These are phyloP conservation scores for Fusarium duplospermum DNA, from an alignment of 2,329 filamentous ascomycete species.

Conservation along the genomic window DNA sequence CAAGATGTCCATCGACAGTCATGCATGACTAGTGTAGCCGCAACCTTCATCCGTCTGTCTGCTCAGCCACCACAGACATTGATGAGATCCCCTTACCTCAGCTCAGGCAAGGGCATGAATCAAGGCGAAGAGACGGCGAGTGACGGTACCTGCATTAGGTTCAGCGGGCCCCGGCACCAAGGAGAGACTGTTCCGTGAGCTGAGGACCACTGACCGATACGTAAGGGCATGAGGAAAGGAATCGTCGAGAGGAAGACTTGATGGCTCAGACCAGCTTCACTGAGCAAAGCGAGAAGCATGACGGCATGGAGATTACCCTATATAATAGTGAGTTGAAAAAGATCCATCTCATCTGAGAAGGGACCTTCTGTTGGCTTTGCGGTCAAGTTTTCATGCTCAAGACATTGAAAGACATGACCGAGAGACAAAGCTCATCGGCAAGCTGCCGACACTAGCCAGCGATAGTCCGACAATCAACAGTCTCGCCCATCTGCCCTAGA, in stretches of 20 bases:
- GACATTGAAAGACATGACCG: background rate
- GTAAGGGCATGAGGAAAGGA: constrained; percentile 9
- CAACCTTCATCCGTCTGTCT: background rate
- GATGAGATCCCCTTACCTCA: constrained; percentile 25
- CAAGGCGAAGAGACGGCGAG: constrained; percentile 14
- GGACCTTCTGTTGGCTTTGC: constrained; percentile 1
- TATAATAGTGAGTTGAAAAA: background rate
- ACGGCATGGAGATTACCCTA: constrained; percentile 1
- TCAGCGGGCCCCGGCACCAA: constrained; percentile 9
- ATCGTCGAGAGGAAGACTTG: constrained; percentile 4
- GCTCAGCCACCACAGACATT: constrained; percentile 17
- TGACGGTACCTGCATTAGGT: constrained; percentile 38
- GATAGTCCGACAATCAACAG: background rate
- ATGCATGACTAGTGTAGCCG: constrained; percentile 22
- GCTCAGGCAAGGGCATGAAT: constrained; percentile 24
- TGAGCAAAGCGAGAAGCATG: constrained; percentile 8
- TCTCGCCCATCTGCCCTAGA: background rate
- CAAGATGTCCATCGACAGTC: constrained; percentile 29
- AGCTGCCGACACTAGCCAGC: background rate
- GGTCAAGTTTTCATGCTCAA: background rate
- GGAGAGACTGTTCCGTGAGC: constrained; percentile 10
- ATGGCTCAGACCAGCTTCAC: constrained; percentile 4
- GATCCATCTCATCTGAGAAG: background rate
- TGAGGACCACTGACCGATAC: background rate
- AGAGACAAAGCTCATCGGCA: background rate